Base-by-base conservation (phyloP, 768 basidiomycete genomes). In the Suillus spraguei region DNA sequence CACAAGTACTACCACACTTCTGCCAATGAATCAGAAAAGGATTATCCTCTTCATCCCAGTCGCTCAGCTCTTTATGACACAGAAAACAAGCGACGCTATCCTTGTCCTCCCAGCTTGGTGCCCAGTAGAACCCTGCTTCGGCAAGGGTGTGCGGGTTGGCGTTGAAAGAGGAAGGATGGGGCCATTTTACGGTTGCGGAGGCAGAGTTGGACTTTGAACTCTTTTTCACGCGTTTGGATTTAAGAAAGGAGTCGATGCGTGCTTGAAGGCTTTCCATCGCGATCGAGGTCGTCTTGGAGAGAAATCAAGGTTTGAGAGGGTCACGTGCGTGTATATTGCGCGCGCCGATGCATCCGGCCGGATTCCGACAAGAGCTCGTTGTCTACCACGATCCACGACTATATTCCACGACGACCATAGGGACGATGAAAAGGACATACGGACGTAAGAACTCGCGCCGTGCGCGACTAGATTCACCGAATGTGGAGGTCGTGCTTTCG, bases 101-200 rank as follows among this genome's bases (percentile, higher is more conserved):
- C 17, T 79, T 80, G 64, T 89, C 87, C 28, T 87, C 84, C 63
- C 79, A 78, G 66, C 83, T 85, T 0, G 93, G 93, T 65, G 81
- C 81, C 76, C 83, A 95, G 81, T 86, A 96, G 78, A 97, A 98
- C 10, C 96, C 96, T 3, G 96, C 96, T 67, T 90, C 87, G 2
- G 96, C 90, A 17, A 99, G 85, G 4, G 84, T 81, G 60, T 82
- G 76, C 1, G 95, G 88, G 59, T 85, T 95, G 53, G 95, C 89
- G 59, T 78, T 76, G 73, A 86, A 92, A 20, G 78, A 69, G 0
- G 74, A 49, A 0, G 90, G 84, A 67, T 96, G 92, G 0, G 94
- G 90, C 93, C 94, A 98, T 76, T 86, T 90, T 55, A 80, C 62
- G n/a, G 85, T 67, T 46, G 77, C 76, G 1, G 76, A 67, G 0